These are phyloP conservation scores for Solanum piurae DNA, from an alignment of 257 asterid species.

Conservation along the genomic window DNA sequence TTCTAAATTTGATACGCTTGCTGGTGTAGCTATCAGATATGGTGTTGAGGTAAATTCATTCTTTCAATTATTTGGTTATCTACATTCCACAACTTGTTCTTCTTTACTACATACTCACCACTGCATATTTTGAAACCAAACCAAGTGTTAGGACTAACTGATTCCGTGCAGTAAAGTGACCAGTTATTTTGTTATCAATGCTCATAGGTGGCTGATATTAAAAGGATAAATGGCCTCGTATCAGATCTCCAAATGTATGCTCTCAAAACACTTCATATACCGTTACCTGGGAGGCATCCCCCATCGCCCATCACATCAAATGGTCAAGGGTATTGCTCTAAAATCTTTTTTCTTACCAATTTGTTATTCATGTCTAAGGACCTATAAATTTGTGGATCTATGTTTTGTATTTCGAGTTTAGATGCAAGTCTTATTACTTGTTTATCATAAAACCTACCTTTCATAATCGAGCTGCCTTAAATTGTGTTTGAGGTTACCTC, in stretches of 20 bases:
- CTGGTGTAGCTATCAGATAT: constrained; percentile 83
- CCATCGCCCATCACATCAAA: constrained; percentile 57
- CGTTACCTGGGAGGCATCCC: constrained; percentile 82
- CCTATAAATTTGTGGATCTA: not conserved
- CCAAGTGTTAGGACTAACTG: not conserved
- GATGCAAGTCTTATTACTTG: not conserved
- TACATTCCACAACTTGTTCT: no score
- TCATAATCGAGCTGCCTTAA: not conserved
- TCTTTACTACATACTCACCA: not conserved
- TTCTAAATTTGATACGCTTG: constrained; percentile 74
- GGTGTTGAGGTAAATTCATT: constrained; percentile 63
- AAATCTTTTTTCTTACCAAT: not conserved
- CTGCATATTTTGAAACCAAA: no score
- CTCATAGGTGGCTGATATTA: constrained; percentile 67
- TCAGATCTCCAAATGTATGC: constrained; percentile 96
- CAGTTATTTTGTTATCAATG: not conserved
- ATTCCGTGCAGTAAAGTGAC: not conserved
- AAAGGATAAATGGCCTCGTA: constrained; percentile 73
- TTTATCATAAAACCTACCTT: not conserved
- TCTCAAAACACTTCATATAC: constrained; percentile 68
- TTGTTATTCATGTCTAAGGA: not conserved
- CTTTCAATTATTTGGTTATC: not conserved
- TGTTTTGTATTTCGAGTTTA: not conserved
- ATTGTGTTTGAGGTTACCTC: not conserved
- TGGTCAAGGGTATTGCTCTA: constrained; percentile 30